A percentile compares a stretch with the other conserved stretches of the same genome.
These are phyloP conservation scores for Cucurbita argyrosperma DNA, from an alignment of 306 rosid species.

Conservation along the genomic window DNA sequence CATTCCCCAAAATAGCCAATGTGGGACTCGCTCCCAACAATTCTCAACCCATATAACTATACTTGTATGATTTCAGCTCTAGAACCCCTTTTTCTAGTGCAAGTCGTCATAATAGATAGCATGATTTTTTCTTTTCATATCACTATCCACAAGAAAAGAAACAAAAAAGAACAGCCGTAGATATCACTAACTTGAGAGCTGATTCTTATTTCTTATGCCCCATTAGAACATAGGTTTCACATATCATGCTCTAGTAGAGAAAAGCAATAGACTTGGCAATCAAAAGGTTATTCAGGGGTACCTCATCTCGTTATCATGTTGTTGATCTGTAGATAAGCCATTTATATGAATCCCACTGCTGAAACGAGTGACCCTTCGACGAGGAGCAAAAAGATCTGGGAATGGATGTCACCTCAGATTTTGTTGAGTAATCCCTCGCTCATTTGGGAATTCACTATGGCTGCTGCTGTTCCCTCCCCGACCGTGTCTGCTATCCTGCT, in stretches of 20 bases:
- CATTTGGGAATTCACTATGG: slow-evolving; percentile 11
- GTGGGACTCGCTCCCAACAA: too few relatives aligned
- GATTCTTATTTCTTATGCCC: slow-evolving; percentile 1
- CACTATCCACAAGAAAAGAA: background rate
- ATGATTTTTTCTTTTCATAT: background rate
- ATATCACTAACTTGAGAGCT: background rate
- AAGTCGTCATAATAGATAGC: background rate
- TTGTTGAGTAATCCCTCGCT: slow-evolving; percentile 19
- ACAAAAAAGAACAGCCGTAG: background rate
- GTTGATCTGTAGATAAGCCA: slow-evolving; percentile 25
- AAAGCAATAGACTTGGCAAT: background rate
- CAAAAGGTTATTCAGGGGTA: slow-evolving; percentile 28
- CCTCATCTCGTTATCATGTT: slow-evolving; percentile 28
- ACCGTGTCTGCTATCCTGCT: slow-evolving; percentile 20
- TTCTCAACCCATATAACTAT: background rate
- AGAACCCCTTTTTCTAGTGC: background rate
- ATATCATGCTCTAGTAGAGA: background rate
- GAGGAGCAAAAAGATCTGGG: slow-evolving; percentile 27
- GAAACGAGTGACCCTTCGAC: slow-evolving; percentile 19
- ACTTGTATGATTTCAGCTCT: background rate
- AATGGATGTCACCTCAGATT: slow-evolving; percentile 36
- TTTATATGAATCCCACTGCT: slow-evolving; percentile 14
- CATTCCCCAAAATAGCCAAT: too few relatives aligned
- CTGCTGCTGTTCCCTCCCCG: background rate
- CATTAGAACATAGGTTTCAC: background rate